These are phyloP conservation scores for Ceratocystiopsis minuta DNA, from an alignment of 2,329 filamentous ascomycete genomes.

Conservation along the genomic window DNA sequence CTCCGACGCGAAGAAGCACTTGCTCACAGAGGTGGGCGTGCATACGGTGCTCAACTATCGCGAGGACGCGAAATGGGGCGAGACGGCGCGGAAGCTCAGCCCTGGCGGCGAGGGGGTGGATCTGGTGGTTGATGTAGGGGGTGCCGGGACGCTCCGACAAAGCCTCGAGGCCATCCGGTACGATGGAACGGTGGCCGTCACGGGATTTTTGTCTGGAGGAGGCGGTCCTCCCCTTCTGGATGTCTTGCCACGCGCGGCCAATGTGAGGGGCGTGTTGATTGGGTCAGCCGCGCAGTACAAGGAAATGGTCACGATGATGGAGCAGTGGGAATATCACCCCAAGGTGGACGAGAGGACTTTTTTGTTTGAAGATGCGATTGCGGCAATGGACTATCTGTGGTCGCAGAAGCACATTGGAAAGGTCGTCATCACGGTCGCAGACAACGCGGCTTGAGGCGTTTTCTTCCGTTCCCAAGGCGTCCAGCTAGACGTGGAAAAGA, in stretches of 20 bases:
- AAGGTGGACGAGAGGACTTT: slow-evolving; percentile 24
- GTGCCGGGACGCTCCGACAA: slow-evolving; percentile 30
- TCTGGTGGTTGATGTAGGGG: slow-evolving; percentile 37
- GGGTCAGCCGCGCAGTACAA: slow-evolving; percentile 12
- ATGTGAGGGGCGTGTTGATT: too few relatives aligned
- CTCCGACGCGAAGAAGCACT: slow-evolving; percentile 22
- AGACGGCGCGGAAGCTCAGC: slow-evolving; percentile 23
- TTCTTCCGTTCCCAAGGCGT: too few relatives aligned
- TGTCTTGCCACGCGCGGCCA: too few relatives aligned
- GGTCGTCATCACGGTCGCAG: slow-evolving; percentile 22
- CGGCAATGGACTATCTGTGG: slow-evolving; percentile 31
- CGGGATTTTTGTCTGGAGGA: slow-evolving; percentile 25
- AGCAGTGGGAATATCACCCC: slow-evolving; percentile 19
- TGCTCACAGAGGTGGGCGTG: slow-evolving; percentile 23
- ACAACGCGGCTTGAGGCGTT: background rate
- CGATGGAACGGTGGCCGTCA: background rate
- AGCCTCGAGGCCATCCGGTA: slow-evolving; percentile 33
- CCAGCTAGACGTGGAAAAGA: too few relatives aligned
- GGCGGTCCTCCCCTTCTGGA: slow-evolving; percentile 26
- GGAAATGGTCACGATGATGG: slow-evolving; percentile 32
- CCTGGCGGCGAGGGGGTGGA: slow-evolving; percentile 30
- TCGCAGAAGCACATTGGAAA: slow-evolving; percentile 36
- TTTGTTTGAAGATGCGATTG: slow-evolving; percentile 20
- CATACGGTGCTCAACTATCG: slow-evolving; percentile 36
- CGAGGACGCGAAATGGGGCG: slow-evolving; percentile 30